Conservation (phyloP, 768 basidiomycete species). For the Mycena crocata region DNA sequence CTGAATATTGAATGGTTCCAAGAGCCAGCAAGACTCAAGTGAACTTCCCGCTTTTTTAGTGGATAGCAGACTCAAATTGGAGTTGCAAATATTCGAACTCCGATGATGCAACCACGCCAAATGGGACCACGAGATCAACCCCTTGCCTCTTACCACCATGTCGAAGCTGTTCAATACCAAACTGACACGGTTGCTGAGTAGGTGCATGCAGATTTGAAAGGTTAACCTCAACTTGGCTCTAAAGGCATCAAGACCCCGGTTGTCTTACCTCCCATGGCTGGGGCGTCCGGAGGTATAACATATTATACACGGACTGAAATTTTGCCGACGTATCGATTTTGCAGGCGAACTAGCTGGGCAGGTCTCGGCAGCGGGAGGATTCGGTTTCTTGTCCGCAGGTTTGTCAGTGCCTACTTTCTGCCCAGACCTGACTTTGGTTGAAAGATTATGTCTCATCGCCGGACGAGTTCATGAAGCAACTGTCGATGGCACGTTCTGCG, state of each 20-base stretch:
- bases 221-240: constrained; percentile 19
- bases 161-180: constrained; percentile 47
- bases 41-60: too few species aligned
- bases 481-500: constrained; percentile 61
- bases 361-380: constrained; percentile 76
- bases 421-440: constrained; percentile 10
- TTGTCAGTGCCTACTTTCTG: too few species aligned
- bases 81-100: too few species aligned
- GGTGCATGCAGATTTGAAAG: constrained; percentile 46
- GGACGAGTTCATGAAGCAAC: constrained; percentile 59
- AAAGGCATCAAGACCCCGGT: constrained; percentile 8
- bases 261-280: constrained; percentile 68
- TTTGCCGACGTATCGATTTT: neutral
- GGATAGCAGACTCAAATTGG: too few species aligned
- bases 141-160: constrained; percentile 7
- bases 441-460: constrained; percentile 60
- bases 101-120: too few species aligned
- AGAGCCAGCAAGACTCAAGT: too few species aligned
- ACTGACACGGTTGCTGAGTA: constrained; percentile 63
- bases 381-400: constrained; percentile 82
- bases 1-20: too few species aligned
- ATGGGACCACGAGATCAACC: too few species aligned
- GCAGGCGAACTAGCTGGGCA: constrained; percentile 66
- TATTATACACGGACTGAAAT: neutral
- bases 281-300: constrained; percentile 67